These are phyloP conservation scores for Sporothrix luriei DNA, from an alignment of 2,329 filamentous ascomycete genomes.

Conservation along the genomic window DNA sequence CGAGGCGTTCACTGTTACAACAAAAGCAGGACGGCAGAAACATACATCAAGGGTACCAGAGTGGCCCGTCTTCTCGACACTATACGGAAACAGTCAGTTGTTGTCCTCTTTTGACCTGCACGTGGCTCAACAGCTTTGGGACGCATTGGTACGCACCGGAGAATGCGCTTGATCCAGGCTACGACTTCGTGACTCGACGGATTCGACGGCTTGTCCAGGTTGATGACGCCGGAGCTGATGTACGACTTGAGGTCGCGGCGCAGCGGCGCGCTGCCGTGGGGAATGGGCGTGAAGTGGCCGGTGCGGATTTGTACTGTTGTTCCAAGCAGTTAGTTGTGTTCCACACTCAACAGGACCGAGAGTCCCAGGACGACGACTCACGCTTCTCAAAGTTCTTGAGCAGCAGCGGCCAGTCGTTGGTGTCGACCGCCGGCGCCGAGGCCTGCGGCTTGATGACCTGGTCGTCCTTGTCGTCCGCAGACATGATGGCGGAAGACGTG, in stretches of 20 bases:
- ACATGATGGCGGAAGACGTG: conserved; percentile 7
- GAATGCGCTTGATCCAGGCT: conserved; percentile 97
- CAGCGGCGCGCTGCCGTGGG: conserved; percentile 85
- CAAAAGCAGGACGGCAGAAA: not conserved
- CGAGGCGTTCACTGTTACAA: not conserved
- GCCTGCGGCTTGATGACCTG: conserved; percentile 92
- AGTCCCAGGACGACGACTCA: conserved; percentile 52
- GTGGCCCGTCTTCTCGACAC: conserved; percentile 95
- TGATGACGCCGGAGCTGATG: conserved; percentile 96
- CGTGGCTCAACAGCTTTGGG: not conserved
- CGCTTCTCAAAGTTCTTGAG: conserved; percentile 94
- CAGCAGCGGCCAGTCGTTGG: conserved; percentile 87
- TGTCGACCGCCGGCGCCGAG: conserved; percentile 75
- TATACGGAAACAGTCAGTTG: conserved; percentile 42
- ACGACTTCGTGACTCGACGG: conserved; percentile 98
- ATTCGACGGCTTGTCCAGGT: conserved; percentile 96
- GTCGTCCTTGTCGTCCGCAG: conserved; percentile 53
- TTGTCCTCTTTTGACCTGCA: too few species aligned
- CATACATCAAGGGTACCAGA: conserved; percentile 83
- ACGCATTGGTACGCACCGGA: conserved; percentile 62
- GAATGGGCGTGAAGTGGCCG: conserved; percentile 95
- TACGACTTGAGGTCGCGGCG: conserved; percentile 97
- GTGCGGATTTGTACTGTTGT: conserved; percentile 83
- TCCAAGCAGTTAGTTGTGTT: not conserved
- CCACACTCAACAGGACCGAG: not conserved